phyloP scores from a whole-genome alignment of 768 basidiomycete species.

The Amanita muscaria region DNA sequence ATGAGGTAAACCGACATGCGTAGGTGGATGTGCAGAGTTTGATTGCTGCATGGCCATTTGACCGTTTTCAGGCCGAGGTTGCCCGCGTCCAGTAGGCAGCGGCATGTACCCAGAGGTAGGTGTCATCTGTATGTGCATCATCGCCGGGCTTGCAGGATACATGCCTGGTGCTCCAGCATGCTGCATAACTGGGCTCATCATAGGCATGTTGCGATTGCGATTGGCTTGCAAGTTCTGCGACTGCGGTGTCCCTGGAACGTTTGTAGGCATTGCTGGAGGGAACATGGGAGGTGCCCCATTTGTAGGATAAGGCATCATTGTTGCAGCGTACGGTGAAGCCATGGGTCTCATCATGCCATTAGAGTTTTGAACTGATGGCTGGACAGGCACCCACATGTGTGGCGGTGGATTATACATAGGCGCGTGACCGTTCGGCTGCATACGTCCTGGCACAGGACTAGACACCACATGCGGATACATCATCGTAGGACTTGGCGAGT shows the following conservation, averaged over 20 bases:
- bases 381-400: conserved; percentile 60
- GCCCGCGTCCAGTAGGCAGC: conserved; percentile 39
- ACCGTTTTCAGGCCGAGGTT: conserved; percentile 39
- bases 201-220: conserved; percentile 45
- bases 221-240: conserved; percentile 29
- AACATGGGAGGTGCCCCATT: conserved; percentile 45
- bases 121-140: conserved; percentile 25
- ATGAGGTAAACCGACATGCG: conserved; percentile 33
- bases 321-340: conserved; percentile 54
- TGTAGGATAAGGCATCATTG: conserved; percentile 57
- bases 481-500: conserved; percentile 58
- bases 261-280: conserved; percentile 23
- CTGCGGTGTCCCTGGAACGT: conserved; percentile 33
- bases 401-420: conserved; percentile 52
- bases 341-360: conserved; percentile 47
- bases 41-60: conserved; percentile 34
- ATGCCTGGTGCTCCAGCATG: conserved; percentile 49
- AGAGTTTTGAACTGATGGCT: conserved; percentile 37
- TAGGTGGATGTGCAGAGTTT: conserved; percentile 21
- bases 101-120: conserved; percentile 39
- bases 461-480: conserved; percentile 56
- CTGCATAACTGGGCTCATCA: conserved; percentile 69
- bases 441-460: conserved; percentile 55
- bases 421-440: conserved; percentile 51
- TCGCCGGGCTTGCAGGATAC: conserved; percentile 60